Percentiles rank a stretch among this genome's conserved stretches.
phyloP scores from a whole-genome alignment of 192 early-diverging fungal species.

The Coemansia sp. region DNA sequence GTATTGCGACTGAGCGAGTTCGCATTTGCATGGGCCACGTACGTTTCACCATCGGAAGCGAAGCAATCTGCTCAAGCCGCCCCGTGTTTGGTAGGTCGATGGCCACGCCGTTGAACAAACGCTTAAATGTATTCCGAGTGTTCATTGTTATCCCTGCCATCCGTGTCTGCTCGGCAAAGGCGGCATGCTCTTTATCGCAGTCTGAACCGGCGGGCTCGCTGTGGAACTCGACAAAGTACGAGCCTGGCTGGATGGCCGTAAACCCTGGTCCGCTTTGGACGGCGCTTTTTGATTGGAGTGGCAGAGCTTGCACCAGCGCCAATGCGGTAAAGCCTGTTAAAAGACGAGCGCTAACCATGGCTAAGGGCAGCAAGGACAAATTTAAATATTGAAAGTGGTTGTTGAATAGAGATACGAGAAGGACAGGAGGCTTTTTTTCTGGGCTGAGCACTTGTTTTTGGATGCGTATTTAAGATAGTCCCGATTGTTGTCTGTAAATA shows the following conservation, averaged over 20 bases:
- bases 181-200: conserved; percentile 31
- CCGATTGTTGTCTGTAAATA: conserved; percentile 7
- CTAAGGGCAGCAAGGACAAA: neutral
- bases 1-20: conserved; percentile 37
- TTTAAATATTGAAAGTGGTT: neutral
- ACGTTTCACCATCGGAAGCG: conserved; percentile 33
- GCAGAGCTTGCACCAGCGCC: conserved; percentile 17
- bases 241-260: conserved; percentile 28
- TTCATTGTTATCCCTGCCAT: conserved; percentile 30
- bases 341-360: conserved; percentile 11
- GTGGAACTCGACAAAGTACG: conserved; percentile 47
- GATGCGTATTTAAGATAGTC: neutral
- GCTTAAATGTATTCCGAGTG: conserved; percentile 39
- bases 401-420: neutral
- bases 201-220: conserved; percentile 40
- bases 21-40: conserved; percentile 54
- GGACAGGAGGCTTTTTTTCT: neutral
- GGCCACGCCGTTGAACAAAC: conserved; percentile 52
- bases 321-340: conserved; percentile 3
- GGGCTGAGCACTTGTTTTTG: neutral
- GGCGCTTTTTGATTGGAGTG: conserved; percentile 4
- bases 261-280: conserved; percentile 4
- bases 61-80: conserved; percentile 29
- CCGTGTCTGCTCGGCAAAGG: conserved; percentile 19
- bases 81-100: conserved; percentile 40